Evolutionary conservation across 768 basidiomycete genomes (phyloP).

Genomic region (Boletus edulis): DNA sequence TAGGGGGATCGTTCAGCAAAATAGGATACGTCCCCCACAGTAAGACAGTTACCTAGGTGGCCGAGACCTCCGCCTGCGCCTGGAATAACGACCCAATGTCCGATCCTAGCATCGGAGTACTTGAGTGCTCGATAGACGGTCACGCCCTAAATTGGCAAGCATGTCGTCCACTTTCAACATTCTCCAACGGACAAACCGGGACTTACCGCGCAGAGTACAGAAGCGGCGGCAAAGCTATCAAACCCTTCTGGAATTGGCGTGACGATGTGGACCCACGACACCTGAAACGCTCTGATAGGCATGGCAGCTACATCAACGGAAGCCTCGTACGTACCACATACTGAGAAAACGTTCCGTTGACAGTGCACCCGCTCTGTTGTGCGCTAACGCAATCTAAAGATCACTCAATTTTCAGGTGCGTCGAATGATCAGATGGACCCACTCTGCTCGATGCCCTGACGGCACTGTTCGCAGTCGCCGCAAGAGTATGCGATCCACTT

Average conservation of each 20-base stretch:
- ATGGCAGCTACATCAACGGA: not conserved
- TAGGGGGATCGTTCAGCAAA: constrained; percentile 15
- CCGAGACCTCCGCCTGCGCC: constrained; percentile 84
- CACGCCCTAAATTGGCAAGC: constrained; percentile 48
- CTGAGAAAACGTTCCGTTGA: constrained; percentile 76
- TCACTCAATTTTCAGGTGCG: not conserved
- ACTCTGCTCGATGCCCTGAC: constrained; percentile 76
- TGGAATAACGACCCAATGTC: constrained; percentile 75
- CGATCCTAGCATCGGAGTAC: constrained; percentile 57
- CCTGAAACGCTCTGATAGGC: constrained; percentile 28
- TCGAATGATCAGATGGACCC: constrained; percentile 13
- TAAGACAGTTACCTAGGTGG: constrained; percentile 54
- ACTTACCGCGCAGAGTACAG: constrained; percentile 71
- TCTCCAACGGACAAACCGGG: too few species aligned
- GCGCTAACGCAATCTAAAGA: constrained; percentile 55
- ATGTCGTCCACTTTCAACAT: too few species aligned
- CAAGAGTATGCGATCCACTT: constrained; percentile 80
- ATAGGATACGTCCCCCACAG: rapidly evolving
- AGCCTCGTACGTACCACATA: constrained; percentile 45
- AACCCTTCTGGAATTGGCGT: constrained; percentile 76
- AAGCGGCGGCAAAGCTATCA: constrained; percentile 64
- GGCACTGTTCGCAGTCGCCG: constrained; percentile 72
- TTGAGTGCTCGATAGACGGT: constrained; percentile 89
- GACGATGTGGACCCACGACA: constrained; percentile 70
- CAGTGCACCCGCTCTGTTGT: constrained; percentile 65